Base-by-base conservation (phyloP, 2,329 filamentous ascomycete genomes). In the Paramyrothecium sp. region DNA sequence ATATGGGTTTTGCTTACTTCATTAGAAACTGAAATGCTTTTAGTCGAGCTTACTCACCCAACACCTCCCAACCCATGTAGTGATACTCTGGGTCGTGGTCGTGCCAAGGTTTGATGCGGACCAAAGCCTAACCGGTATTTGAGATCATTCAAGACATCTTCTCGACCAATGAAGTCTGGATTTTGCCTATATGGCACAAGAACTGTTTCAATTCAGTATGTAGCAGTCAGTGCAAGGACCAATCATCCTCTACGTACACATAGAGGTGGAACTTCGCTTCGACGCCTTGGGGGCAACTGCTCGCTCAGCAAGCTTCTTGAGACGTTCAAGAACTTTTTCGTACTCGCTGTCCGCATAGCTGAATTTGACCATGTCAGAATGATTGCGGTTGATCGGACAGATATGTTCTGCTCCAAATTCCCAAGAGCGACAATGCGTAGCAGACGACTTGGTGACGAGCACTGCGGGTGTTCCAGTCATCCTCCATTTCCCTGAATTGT, bases 361-460 rank as follows among this genome's bases (percentile, higher is more conserved):
- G 56, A 67, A 69, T 51, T 68, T 68, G 47, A 69, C 66, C 54
- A 69, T 61, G 2, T 65, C 58, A n/a, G 59, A 65, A 49, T 64
- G 59, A 20, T 49, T 53, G 0, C 60, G 56, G 11, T 53, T 22
- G 22, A 68, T 53, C 2, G 65, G 53, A 49, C 60, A 63, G 4
- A 66, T 63, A 48, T 67, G 61, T 30, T 65, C 60, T 20, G 60
- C 12, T 13, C 56, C 57, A 46, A 59, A 20, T 54, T 67, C 65
- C 63, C 59, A 66, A 3, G 58, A 57, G 5, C 65, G 60, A 51
- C 64, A 62, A 50, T 62, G 59, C 11, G 63, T 68, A 3, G 67
- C 67, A 8, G 67, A 68, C 16, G 61, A 44, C 34, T 61, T 64
- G 4, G 61, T 62, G 12, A 68, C 66, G 20, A 68, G 60, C 2